These are phyloP conservation scores for Dipteronia sinensis DNA, from an alignment of 345 rosid genomes.

Conservation along the genomic window DNA sequence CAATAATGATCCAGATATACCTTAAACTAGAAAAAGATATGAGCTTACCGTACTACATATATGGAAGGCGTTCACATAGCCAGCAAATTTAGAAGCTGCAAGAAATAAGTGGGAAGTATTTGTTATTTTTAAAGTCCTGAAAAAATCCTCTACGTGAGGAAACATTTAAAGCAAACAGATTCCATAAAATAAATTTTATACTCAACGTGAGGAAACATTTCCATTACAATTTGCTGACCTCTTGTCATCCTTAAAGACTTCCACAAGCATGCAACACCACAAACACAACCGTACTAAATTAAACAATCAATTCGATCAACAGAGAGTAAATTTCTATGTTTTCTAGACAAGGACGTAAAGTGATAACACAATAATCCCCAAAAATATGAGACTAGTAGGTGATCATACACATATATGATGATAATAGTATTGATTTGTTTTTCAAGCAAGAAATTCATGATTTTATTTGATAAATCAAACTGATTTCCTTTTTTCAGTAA, in stretches of 20 bases:
- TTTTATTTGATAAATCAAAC: not conserved
- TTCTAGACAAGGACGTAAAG: not conserved
- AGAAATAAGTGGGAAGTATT: slow-evolving; percentile 16
- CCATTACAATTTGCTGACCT: not conserved
- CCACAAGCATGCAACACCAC: not conserved
- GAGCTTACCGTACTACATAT: slow-evolving; percentile 81
- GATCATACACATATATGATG: not conserved
- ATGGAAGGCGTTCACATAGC: slow-evolving; percentile 75
- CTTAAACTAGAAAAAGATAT: slow-evolving; percentile 3
- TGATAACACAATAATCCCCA: not conserved
- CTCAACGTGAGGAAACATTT: not conserved
- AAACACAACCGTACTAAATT: not conserved
- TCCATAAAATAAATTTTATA: slow-evolving; percentile 4
- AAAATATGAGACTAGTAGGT: not conserved
- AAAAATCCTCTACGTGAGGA: not conserved
- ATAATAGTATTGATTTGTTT: not conserved
- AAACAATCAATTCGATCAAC: not conserved
- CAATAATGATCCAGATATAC: not conserved
- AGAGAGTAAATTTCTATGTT: not conserved
- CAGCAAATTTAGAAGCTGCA: slow-evolving; percentile 94
- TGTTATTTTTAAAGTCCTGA: slow-evolving; percentile 10
- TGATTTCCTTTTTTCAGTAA: not conserved
- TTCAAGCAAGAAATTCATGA: not conserved
- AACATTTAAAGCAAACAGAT: not conserved
- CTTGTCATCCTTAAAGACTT: not conserved